These are phyloP conservation scores for Asterionellopsis glacialis DNA, from an alignment of 108 stramenopile species.

Conservation along the genomic window DNA sequence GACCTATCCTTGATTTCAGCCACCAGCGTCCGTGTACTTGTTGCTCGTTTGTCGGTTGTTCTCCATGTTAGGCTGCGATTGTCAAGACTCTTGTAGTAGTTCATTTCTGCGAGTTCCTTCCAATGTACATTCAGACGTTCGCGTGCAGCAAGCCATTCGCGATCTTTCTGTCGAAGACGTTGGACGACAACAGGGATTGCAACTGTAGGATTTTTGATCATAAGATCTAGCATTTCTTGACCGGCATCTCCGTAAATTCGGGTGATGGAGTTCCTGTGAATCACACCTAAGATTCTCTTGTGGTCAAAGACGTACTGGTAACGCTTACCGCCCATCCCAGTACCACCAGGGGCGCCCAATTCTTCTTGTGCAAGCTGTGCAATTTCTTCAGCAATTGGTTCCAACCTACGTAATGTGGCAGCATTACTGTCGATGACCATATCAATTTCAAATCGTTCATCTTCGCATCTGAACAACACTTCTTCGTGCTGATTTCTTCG, in stretches of 20 bases:
- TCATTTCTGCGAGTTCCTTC: constrained; percentile 82
- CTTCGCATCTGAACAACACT: constrained; percentile 93
- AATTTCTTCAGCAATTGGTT: constrained; percentile 95
- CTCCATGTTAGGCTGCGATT: constrained; percentile 85
- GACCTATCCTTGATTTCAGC: constrained; percentile 87
- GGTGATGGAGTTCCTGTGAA: constrained; percentile 92
- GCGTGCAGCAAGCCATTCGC: constrained; percentile 81
- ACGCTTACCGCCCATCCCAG: constrained; percentile 56
- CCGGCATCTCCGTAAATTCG: constrained; percentile 96
- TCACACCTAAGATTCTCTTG: constrained; percentile 69
- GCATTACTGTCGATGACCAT: constrained; percentile 97
- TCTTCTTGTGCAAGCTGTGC: constrained; percentile 59
- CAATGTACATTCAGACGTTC: constrained; percentile 80
- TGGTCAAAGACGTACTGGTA: constrained; percentile 83
- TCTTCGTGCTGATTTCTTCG: constrained; percentile 96
- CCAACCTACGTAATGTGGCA: constrained; percentile 78
- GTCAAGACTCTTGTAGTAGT: constrained; percentile 86
- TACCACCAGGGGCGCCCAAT: constrained; percentile 11
- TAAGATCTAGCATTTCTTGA: constrained; percentile 89
- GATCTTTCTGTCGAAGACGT: constrained; percentile 96
- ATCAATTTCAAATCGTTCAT: constrained; percentile 99
- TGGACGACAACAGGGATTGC: constrained; percentile 94
- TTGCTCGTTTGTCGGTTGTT: constrained; percentile 74
- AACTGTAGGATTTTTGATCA: constrained; percentile 91
- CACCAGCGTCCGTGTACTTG: constrained; percentile 76